Evolutionary conservation across 1,284 basidiomycete genomes (phyloP).

Genomic region (Moniliophthora roreri): DNA sequence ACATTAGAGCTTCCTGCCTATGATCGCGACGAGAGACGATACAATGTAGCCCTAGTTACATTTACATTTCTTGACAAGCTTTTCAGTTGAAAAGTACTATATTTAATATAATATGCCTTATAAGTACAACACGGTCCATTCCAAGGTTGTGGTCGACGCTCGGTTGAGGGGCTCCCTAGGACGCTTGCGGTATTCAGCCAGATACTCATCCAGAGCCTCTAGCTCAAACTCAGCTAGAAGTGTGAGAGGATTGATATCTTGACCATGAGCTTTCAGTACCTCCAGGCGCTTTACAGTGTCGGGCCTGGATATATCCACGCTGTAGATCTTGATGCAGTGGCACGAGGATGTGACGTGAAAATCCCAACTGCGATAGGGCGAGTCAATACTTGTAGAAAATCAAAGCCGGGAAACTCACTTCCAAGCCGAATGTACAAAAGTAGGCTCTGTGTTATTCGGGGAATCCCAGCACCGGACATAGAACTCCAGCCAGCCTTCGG

Average conservation of each 20-base stretch:
- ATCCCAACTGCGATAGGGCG: conserved; percentile 41
- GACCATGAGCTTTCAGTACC: conserved; percentile 37
- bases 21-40: background rate
- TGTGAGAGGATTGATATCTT: conserved; percentile 40
- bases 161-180: conserved; percentile 25
- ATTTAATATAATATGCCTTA: too few relatives aligned
- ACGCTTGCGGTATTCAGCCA: conserved; percentile 29
- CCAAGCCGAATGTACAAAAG: conserved; percentile 54
- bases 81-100: too few relatives aligned
- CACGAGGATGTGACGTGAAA: conserved; percentile 56
- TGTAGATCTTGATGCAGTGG: conserved; percentile 53
- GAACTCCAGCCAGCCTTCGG: conserved; percentile 59
- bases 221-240: conserved; percentile 39
- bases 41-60: too few relatives aligned
- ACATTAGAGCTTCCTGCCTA: conserved; percentile 25
- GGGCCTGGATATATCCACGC: conserved; percentile 44
- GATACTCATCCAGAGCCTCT: conserved; percentile 39
- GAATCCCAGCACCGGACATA: conserved; percentile 61
- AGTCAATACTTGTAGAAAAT: background rate
- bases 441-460: conserved; percentile 58
- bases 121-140: too few relatives aligned
- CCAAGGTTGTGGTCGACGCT: too few relatives aligned
- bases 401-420: conserved; percentile 36
- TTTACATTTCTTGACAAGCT: too few relatives aligned
- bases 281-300: conserved; percentile 42